Evolutionary conservation across 345 rosid genomes (phyloP).

Genomic region (Dimocarpus longan): DNA sequence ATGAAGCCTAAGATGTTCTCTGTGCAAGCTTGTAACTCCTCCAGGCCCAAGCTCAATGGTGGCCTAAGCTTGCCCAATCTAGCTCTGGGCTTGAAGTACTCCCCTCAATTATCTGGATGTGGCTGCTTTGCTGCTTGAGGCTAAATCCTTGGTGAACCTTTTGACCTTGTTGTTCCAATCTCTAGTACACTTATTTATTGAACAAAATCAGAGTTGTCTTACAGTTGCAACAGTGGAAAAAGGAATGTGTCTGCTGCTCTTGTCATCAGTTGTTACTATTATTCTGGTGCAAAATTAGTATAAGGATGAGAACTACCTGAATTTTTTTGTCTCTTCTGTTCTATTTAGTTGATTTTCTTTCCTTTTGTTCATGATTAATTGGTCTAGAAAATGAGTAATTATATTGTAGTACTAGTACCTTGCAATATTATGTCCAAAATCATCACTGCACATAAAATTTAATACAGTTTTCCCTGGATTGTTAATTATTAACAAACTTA

Average conservation of each 20-base stretch:
- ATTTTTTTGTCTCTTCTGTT: constrained; percentile 9
- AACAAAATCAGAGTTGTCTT: not conserved
- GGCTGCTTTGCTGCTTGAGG: constrained; percentile 51
- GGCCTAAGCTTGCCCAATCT: constrained; percentile 45
- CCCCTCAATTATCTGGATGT: constrained; percentile 40
- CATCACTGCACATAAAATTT: not conserved
- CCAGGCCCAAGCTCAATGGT: constrained; percentile 47
- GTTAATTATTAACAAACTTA: not conserved
- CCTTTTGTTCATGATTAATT: constrained; percentile 1
- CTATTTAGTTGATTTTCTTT: not conserved
- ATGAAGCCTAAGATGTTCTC: constrained; percentile 50
- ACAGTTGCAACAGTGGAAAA: not conserved
- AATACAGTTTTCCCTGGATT: not conserved
- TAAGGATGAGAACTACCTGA: not conserved
- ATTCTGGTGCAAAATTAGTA: not conserved
- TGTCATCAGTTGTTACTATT: not conserved
- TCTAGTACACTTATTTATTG: constrained; percentile 2
- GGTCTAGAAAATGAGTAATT: not conserved
- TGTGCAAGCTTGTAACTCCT: constrained; percentile 42
- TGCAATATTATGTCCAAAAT: not conserved
- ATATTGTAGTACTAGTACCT: not conserved
- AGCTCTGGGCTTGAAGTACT: constrained; percentile 36
- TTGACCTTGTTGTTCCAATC: constrained; percentile 23
- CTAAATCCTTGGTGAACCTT: constrained; percentile 54
- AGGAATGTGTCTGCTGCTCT: constrained; percentile 6